phyloP scores from a whole-genome alignment of 2,329 filamentous ascomycete species.

The Lachnellula cervina region DNA sequence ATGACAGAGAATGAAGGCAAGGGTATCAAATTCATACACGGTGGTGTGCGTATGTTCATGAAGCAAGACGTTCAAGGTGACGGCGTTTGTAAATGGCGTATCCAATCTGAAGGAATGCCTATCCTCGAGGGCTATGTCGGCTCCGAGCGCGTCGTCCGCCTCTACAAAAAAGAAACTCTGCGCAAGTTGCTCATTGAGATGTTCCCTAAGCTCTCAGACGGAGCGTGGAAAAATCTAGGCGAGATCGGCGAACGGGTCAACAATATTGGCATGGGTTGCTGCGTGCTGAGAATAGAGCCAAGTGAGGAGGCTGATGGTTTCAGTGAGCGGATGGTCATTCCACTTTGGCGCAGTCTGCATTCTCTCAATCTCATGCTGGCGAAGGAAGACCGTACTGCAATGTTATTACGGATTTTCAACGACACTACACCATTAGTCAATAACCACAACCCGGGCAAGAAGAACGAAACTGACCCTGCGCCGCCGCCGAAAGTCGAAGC shows the following conservation, averaged over 20 bases:
- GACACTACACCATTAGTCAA: slow-evolving; percentile 78
- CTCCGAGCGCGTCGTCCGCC: slow-evolving; percentile 65
- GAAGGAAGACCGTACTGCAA: slow-evolving; percentile 90
- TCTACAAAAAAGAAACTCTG: slow-evolving; percentile 75
- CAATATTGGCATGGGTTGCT: slow-evolving; percentile 84
- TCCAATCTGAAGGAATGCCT: slow-evolving; percentile 89
- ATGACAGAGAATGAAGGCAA: slow-evolving; percentile 82
- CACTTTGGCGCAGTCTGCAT: slow-evolving; percentile 88
- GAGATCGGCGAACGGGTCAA: slow-evolving; percentile 83
- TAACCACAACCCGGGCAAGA: slow-evolving; percentile 34
- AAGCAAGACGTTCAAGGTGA: slow-evolving; percentile 89
- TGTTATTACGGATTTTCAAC: slow-evolving; percentile 87
- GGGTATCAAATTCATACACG: slow-evolving; percentile 93
- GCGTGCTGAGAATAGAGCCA: slow-evolving; percentile 78
- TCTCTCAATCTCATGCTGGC: slow-evolving; percentile 96
- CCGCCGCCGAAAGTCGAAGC: slow-evolving; percentile 14
- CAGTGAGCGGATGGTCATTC: slow-evolving; percentile 77
- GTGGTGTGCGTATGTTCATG: slow-evolving; percentile 98
- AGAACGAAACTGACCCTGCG: slow-evolving; percentile 13
- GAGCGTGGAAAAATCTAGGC: slow-evolving; percentile 69
- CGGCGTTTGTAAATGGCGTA: slow-evolving; percentile 87
- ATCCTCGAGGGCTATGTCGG: slow-evolving; percentile 90
- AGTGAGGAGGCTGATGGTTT: slow-evolving; percentile 59
- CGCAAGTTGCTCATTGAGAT: slow-evolving; percentile 84
- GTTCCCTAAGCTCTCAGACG: slow-evolving; percentile 83